Evolutionary conservation across 2,329 filamentous ascomycete species (phyloP), one percentile per base, ranked within the genome.

Genomic region (Lasiodiplodia theobromae): DNA sequence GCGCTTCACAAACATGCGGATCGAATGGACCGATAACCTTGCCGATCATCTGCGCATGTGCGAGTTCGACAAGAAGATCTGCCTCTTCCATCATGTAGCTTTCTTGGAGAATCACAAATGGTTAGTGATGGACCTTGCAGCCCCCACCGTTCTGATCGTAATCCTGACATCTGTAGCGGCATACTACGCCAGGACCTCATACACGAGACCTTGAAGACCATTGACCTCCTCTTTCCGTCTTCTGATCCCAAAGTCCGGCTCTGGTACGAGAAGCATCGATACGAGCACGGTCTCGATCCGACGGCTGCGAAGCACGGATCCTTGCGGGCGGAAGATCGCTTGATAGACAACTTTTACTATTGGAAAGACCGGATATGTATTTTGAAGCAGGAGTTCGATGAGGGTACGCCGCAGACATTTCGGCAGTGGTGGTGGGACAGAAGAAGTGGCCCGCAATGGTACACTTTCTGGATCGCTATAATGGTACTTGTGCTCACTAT

Each of bases 401-500:
- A 84, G 69, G 69, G 79, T 8, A 68, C 74, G 57, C 77, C 81
- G 8, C 71, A 71, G 34, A 79, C 74, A 0, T 51, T 84, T 1
- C 73, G 72, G 0, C 79, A 83, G 57, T 83, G 79, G 80, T 85
- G 83, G 82, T 73, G 77, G 63, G 82, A 84, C 69, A 70, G 78
- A 4, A 70, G 83, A 1, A 81, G 82, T 31, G 75, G 79, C 0
- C 77, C 80, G 0, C 82, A 84, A 63, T 84, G 82, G 81, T 84
- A 80, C 64, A 83, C 80, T 1, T 82, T 84, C 65, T 85, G 83
- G 83, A 75, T 84, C 4, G 82, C 81, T 0, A 74, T 83, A 1
- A 49, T 74, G 3, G 74, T 77, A 1, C 68, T 83, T 0, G 51
- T 73, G 18, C 72, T 81, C 34, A 82, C 78, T 0, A 71, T 79